Conservation (phyloP, 345 rosid species). For the Heritiera littoralis region DNA sequence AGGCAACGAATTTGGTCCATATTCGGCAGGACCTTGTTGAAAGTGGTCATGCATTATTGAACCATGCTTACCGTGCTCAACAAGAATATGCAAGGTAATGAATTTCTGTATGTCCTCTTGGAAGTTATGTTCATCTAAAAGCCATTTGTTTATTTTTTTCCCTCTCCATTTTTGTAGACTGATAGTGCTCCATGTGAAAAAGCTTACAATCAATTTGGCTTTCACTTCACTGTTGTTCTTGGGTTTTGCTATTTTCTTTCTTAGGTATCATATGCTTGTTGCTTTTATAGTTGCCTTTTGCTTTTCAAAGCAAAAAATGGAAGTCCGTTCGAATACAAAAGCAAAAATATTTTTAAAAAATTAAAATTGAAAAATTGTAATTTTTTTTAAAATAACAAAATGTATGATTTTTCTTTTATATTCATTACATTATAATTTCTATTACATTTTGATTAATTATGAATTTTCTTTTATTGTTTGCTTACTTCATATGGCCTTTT, state of each 20-base stretch:
- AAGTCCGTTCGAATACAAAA: background rate
- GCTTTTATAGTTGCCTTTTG: background rate
- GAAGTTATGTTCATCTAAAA: background rate
- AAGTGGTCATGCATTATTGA: constrained; percentile 75
- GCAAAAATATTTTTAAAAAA: background rate
- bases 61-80: constrained; percentile 77
- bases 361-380: no score
- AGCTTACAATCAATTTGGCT: background rate
- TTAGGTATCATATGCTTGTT: background rate
- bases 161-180: no score
- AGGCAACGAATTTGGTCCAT: constrained; percentile 84
- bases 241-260: background rate
- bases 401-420: background rate
- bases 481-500: background rate
- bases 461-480: background rate
- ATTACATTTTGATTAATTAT: background rate
- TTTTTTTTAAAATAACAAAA: background rate
- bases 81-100: constrained; percentile 87
- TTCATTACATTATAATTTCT: background rate
- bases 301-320: background rate
- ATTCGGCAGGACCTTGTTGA: constrained; percentile 77
- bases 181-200: background rate
- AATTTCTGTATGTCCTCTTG: constrained; percentile 9
- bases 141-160: background rate
- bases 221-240: background rate